Evolutionary conservation across 2,329 filamentous ascomycete species (phyloP), one percentile per base, ranked within the genome.

Genomic region (Neocatenulostroma microsporum): DNA sequence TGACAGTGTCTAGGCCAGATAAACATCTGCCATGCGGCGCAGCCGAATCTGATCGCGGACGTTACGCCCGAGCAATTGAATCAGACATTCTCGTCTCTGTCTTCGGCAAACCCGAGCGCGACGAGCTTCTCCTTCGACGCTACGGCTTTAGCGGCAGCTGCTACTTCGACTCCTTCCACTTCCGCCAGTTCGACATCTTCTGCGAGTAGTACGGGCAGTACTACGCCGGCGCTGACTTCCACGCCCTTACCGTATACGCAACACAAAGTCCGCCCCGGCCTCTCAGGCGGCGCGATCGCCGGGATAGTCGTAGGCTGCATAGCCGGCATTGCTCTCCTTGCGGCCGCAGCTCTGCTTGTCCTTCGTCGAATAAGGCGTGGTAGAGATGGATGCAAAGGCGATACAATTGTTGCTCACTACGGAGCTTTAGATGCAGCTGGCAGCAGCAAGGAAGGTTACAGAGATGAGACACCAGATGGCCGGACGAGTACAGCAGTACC

Each of bases 1-100:
- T 17, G 28, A 8, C 24, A 21, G 21, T 31, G 19, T 5, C 10
- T 19, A 45, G 43, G 40, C 10, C 41, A 41, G 24, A 32, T 32
- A 20, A 44, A 44, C 15, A 35, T 46, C 10, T 44, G 42, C 20
- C 26, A 40, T 1, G 37, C 44, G 5, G 38, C 39, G 12, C 39
- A 42, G 14, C 37, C 39, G 14, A 42, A 47, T 28, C 39, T 30
- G 5, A 45, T 47, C n/a, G 39, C 39, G 27, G 15, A 29, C n/a
- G n/a, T n/a, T n/a, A n/a, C n/a, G n/a, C n/a, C n/a, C n/a, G n/a
- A n/a, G n/a, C n/a, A n/a, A n/a, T n/a, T n/a, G n/a, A n/a, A n/a
- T n/a, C n/a, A n/a, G n/a, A n/a, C n/a, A n/a, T 29, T 29, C 27
- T 29, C 27, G 7, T 29, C 27, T 7, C 27, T 29, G 8, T 29